Percentiles rank a stretch among this genome's conserved stretches.
Evolutionary conservation across 2,329 filamentous ascomycete genomes (phyloP).

Genomic region (Diaporthe australafricana): DNA sequence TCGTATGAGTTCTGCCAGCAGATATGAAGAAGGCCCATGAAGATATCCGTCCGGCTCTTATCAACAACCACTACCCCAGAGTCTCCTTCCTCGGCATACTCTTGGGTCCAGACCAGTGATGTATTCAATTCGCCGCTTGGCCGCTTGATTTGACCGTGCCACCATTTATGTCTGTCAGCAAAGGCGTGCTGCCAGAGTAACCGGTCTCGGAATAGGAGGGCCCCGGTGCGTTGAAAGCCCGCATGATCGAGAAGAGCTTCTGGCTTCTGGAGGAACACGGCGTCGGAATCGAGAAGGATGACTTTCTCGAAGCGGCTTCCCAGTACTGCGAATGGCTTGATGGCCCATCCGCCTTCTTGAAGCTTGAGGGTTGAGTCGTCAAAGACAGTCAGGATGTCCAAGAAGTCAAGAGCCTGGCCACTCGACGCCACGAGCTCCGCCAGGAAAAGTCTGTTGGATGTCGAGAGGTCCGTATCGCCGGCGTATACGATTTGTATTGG

Average conservation of each 20-base stretch:
- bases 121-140: conserved; percentile 48
- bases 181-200: conserved; percentile 51
- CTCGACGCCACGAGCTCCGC: conserved; percentile 11
- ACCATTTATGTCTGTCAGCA: conserved; percentile 51
- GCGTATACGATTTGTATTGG: conserved; percentile 53
- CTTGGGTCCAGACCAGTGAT: conserved; percentile 53
- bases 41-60: conserved; percentile 50
- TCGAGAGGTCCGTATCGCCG: conserved; percentile 47
- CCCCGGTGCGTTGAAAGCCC: conserved; percentile 47
- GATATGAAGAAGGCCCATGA: conserved; percentile 54
- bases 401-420: conserved; percentile 43
- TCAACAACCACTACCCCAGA: conserved; percentile 56
- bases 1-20: conserved; percentile 57
- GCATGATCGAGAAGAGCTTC: conserved; percentile 47
- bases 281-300: conserved; percentile 53
- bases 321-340: conserved; percentile 54
- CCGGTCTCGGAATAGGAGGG: conserved; percentile 54
- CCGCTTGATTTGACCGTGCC: conserved; percentile 50
- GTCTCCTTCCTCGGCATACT: conserved; percentile 56
- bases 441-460: conserved; percentile 42
- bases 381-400: conserved; percentile 49
- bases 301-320: conserved; percentile 51
- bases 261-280: conserved; percentile 52
- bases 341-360: conserved; percentile 51
- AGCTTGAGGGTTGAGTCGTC: conserved; percentile 47